Evolutionary conservation across 768 basidiomycete species (phyloP), one percentile per base, ranked within the genome.

Genomic region (Boletus pseudopeckii): DNA sequence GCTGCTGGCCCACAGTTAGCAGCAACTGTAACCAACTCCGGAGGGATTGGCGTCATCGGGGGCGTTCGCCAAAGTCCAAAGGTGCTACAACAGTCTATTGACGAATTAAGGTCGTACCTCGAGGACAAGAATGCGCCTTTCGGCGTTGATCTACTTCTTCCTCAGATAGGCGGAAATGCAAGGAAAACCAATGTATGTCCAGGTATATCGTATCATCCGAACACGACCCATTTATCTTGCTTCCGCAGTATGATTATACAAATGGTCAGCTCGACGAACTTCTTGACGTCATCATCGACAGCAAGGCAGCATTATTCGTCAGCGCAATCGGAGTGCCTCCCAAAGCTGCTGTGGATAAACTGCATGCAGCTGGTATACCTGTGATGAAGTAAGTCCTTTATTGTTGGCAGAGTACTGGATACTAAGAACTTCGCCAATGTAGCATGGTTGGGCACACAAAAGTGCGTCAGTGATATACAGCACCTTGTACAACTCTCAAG

Each of bases 1-100:
- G 91, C 90, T 48, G 88, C 91, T 44, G 90, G 90, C 7, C 89
- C 91, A 11, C 86, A 78, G 70, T 74, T 94, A 8, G 92, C 92
- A 18, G 92, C 91, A 20, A 83, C 89, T 1, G 90, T 94, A n/a
- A 90, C 90, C n/a, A 94, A 94, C 64, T 82, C 92, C 20, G 92
- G 85, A 60, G 90, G 89, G 6, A 84, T 89, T 59, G 93, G 93
- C 20, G 90, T 93, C 62, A 92, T 95, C 58, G 93, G 92, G 4
- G 93, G 92, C 33, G 69, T 89, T 42, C 79, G 81, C 36, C 86
- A 87, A 64, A 87, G 77, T 48, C 89, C 88, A 20, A 84, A 82
- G 61, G 79, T 88, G 61, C 81, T 92, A 22, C 77, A 81, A 58
- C 75, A 78, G 26, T 78, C 77, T 17, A 88, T 90, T 45, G 76